A percentile compares a stretch with the other conserved stretches of the same genome.
Evolutionary conservation across 495 filamentous ascomycete genomes (phyloP).

Genomic region (Neurospora sp.): DNA sequence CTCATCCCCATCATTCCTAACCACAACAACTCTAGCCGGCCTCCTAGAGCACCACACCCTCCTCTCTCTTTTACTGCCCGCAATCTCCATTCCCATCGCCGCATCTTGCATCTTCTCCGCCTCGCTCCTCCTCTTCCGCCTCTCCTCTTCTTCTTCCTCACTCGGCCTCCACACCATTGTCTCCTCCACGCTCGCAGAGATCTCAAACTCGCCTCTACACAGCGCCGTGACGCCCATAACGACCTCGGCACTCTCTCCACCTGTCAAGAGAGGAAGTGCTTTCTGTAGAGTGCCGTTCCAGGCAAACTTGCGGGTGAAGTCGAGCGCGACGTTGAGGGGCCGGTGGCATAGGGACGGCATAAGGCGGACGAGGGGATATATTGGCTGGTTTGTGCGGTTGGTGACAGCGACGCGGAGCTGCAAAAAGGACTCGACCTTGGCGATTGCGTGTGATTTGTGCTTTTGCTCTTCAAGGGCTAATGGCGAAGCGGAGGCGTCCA

Average conservation of each 20-base stretch:
- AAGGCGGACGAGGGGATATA: conserved; percentile 65
- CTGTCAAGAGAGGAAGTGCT: conserved; percentile 48
- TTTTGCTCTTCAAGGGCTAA: conserved; percentile 22
- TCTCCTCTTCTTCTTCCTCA: conserved; percentile 11
- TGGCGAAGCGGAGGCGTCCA: conserved; percentile 14
- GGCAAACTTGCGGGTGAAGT: conserved; percentile 71
- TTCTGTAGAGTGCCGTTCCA: conserved; percentile 81
- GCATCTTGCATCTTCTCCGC: conserved; percentile 43
- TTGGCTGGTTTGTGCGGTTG: conserved; percentile 59
- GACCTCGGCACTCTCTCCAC: conserved; percentile 44
- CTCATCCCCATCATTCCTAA: background rate
- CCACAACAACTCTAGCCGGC: conserved; percentile 51
- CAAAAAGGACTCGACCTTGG: conserved; percentile 62
- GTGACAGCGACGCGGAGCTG: conserved; percentile 55
- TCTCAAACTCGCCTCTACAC: conserved; percentile 72
- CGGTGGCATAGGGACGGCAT: conserved; percentile 69
- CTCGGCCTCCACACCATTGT: conserved; percentile 36
- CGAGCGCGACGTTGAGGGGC: conserved; percentile 61
- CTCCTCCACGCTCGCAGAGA: conserved; percentile 76
- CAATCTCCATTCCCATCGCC: conserved; percentile 31
- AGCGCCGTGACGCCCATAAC: conserved; percentile 59
- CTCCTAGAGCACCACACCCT: conserved; percentile 64
- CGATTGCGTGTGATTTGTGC: conserved; percentile 17
- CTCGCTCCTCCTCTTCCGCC: conserved; percentile 20
- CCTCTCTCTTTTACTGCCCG: conserved; percentile 38